Conservation (phyloP, 345 rosid genomes). For the Eucalyptus decipiens region DNA sequence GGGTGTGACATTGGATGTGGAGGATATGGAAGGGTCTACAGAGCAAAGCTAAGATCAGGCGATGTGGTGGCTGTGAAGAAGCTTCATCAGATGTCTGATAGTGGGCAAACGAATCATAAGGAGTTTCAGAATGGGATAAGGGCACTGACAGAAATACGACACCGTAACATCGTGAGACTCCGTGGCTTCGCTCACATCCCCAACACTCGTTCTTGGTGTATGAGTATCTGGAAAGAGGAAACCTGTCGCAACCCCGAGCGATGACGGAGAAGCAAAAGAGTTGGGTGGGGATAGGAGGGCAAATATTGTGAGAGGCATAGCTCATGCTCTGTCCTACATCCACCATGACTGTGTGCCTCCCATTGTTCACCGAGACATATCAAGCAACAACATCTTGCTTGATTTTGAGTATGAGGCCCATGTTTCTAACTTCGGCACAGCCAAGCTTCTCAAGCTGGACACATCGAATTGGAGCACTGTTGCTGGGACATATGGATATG, state of each 20-base stretch:
- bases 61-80: slow-evolving; percentile 21
- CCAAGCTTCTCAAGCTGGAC: slow-evolving; percentile 8
- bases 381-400: slow-evolving; percentile 12
- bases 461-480: slow-evolving; percentile 2
- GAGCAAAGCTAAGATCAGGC: background rate
- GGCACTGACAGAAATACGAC: slow-evolving; percentile 3
- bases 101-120: background rate
- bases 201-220: slow-evolving; percentile 3
- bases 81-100: background rate
- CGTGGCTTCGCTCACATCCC: background rate
- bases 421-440: slow-evolving; percentile 12
- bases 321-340: slow-evolving; percentile 14
- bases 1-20: no score
- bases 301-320: background rate
- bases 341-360: slow-evolving; percentile 8
- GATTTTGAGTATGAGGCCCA: slow-evolving; percentile 3
- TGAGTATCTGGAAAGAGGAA: slow-evolving; percentile 2
- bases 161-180: slow-evolving; percentile 4
- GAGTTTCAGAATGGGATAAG: slow-evolving; percentile 4
- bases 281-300: slow-evolving; percentile 1
- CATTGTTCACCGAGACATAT: slow-evolving; percentile 13
- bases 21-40: slow-evolving; percentile 17
- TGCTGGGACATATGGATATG: slow-evolving; percentile 9
- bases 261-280: background rate
- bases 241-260: background rate